Evolutionary conservation across 2,329 filamentous ascomycete genomes (phyloP).

Genomic region (Pseudodiploospora longispora): DNA sequence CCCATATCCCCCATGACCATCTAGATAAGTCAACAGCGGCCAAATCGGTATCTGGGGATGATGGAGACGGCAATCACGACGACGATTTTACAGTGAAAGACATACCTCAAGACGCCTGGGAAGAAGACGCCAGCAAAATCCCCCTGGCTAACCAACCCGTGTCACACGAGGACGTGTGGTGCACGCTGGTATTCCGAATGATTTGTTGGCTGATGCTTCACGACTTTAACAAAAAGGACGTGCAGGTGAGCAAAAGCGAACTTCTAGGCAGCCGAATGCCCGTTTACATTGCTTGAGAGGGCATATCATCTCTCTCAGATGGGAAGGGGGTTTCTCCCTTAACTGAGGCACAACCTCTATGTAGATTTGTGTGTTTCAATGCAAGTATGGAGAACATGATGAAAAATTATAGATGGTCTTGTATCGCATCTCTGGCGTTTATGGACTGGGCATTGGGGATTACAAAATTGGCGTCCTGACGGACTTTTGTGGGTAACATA

Average conservation of each 20-base stretch:
- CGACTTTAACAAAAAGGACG: constrained; percentile 47
- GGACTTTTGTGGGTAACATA: no score
- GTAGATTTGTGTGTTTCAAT: no score
- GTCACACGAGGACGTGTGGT: constrained; percentile 41
- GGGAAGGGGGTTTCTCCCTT: no score
- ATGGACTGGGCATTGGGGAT: no score
- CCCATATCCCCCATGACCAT: neutral
- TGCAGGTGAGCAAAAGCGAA: constrained; percentile 45
- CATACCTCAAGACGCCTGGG: neutral
- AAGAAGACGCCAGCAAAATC: neutral
- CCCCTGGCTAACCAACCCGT: constrained; percentile 17
- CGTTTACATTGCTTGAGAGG: constrained; percentile 39
- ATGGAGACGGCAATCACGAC: constrained; percentile 3
- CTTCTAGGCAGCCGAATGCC: constrained; percentile 46
- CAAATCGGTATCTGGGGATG: neutral
- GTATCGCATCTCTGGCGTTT: no score
- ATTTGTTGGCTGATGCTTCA: constrained; percentile 51
- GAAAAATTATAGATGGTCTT: no score
- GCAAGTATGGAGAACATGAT: no score
- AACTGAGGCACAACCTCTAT: no score
- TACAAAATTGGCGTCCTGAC: no score
- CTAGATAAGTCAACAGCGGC: neutral
- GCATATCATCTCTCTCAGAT: no score
- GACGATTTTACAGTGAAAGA: neutral
- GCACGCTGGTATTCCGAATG: constrained; percentile 48